Base-by-base conservation (phyloP, 768 basidiomycete genomes). In the Coprinopsis sp. region DNA sequence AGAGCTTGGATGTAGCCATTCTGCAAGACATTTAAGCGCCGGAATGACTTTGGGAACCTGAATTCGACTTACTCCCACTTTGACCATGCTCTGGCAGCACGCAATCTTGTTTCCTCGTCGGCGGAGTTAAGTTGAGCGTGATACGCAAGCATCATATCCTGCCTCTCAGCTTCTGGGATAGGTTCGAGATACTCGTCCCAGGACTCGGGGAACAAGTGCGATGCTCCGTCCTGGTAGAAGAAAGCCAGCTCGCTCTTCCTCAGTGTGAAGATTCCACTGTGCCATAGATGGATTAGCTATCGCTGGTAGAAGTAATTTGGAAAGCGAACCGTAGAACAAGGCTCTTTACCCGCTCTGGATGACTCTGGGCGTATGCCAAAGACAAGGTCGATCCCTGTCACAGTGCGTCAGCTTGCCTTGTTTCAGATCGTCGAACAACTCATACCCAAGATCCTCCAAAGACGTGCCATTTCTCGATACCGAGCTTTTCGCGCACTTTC, bases 41-140 rank as follows among this genome's bases (percentile, higher is more conserved):
- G n/a, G n/a, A n/a, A n/a, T n/a, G n/a, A n/a, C n/a, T n/a, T n/a
- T n/a, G n/a, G n/a, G n/a, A n/a, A n/a, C n/a, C n/a, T n/a, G n/a
- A n/a, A n/a, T n/a, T n/a, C n/a, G n/a, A 75, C 89, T 59, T 55
- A 89, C 89, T 94, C 92, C 88, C 89, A 95, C 60, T 84, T 87
- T 16, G 84, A 70, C 91, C 91, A 94, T 2, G 89, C 88, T 56
- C 77, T 87, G 3, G 91, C 91, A 10, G 91, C 91, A 6, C 48
- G 67, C 25, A 85, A 54, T 27, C 86, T 73, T 3, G 71, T 78
- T 54, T 76, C 68, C 25, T 87, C 81, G 57, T 94, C 85, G 1
- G 69, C 66, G 5, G 87, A 81, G 57, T 82, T 83, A 37, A 95
- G 77, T 44, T 82, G 86, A 3, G 76, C 72, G 55, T 93, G 86